These are phyloP conservation scores for Aegilops umbellulata DNA, from an alignment of 176 grass and related monocot genomes.

Conservation along the genomic window DNA sequence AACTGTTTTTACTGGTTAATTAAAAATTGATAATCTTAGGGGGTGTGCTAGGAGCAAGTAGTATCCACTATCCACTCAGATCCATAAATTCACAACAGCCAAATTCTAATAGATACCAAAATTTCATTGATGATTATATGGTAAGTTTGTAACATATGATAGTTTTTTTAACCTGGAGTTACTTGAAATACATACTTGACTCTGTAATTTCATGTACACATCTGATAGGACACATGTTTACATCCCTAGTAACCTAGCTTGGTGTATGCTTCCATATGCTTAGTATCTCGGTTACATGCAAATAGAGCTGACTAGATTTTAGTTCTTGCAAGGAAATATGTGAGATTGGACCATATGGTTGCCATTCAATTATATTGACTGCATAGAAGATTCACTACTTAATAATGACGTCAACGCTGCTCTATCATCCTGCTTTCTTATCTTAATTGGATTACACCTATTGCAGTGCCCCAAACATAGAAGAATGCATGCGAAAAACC, in stretches of 20 bases:
- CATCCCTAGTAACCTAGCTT: neutral
- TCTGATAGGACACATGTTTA: slow-evolving; percentile 11
- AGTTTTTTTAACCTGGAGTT: neutral
- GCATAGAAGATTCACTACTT: slow-evolving; percentile 5
- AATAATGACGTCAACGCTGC: neutral
- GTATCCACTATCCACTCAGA: neutral
- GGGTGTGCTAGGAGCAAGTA: neutral
- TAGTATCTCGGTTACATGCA: neutral
- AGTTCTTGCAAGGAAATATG: slow-evolving; percentile 8
- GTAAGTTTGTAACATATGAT: neutral
- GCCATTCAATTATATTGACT: neutral
- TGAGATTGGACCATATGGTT: neutral
- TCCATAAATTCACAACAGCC: neutral
- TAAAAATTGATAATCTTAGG: neutral
- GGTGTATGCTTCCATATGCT: neutral
- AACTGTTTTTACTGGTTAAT: neutral
- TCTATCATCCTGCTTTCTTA: neutral
- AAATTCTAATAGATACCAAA: neutral
- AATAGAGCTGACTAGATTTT: slow-evolving; percentile 2
- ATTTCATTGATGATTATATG: neutral
- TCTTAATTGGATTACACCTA: slow-evolving; percentile 34
- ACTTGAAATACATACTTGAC: slow-evolving; percentile 3
- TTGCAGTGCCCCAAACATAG: slow-evolving; percentile 59
- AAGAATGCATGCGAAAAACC: slow-evolving; percentile 75
- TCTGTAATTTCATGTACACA: neutral